phyloP scores from a whole-genome alignment of 2,329 filamentous ascomycete genomes.

The Pseudogymnoascus sp. region DNA sequence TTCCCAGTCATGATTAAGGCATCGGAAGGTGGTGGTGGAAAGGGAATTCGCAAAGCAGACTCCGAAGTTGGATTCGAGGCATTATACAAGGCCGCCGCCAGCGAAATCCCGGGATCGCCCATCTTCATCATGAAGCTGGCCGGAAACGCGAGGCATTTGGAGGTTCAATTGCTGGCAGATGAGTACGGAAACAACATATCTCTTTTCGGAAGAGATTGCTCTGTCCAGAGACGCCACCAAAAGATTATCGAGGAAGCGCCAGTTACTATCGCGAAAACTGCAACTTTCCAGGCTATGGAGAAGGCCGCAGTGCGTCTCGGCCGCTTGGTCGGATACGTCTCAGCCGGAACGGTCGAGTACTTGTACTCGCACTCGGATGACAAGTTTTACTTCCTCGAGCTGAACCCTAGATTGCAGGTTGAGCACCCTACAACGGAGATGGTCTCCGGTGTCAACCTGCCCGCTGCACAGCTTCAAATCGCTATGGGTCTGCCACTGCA shows the following conservation, averaged over 20 bases:
- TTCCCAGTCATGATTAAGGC: slow-evolving; percentile 99
- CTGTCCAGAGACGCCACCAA: slow-evolving; percentile 94
- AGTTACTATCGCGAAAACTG: slow-evolving; percentile 84
- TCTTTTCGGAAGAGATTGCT: slow-evolving; percentile 96
- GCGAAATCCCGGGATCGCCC: slow-evolving; percentile 94
- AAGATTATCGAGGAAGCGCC: slow-evolving; percentile 99
- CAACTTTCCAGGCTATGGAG: slow-evolving; percentile 94
- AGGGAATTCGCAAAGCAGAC: slow-evolving; percentile 95
- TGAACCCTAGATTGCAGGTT: slow-evolving; percentile 98
- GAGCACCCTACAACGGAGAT: slow-evolving; percentile 99
- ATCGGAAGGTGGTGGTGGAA: slow-evolving; percentile 98
- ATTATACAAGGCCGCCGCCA: slow-evolving; percentile 91
- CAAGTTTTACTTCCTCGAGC: slow-evolving; percentile 98
- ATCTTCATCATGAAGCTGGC: slow-evolving; percentile 99
- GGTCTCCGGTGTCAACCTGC: slow-evolving; percentile 95
- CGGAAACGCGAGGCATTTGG: slow-evolving; percentile 89
- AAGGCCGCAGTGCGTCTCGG: slow-evolving; percentile 90
- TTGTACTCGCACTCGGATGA: slow-evolving; percentile 96
- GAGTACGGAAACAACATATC: slow-evolving; percentile 99
- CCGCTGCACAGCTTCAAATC: slow-evolving; percentile 94
- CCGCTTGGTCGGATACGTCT: slow-evolving; percentile 93
- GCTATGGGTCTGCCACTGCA: slow-evolving; percentile 97
- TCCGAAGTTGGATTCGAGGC: slow-evolving; percentile 74
- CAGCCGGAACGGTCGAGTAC: slow-evolving; percentile 97
- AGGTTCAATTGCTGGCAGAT: slow-evolving; percentile 94